Evolutionary conservation across 2,329 filamentous ascomycete species (phyloP).

Genomic region (Colletotrichum tropicale): DNA sequence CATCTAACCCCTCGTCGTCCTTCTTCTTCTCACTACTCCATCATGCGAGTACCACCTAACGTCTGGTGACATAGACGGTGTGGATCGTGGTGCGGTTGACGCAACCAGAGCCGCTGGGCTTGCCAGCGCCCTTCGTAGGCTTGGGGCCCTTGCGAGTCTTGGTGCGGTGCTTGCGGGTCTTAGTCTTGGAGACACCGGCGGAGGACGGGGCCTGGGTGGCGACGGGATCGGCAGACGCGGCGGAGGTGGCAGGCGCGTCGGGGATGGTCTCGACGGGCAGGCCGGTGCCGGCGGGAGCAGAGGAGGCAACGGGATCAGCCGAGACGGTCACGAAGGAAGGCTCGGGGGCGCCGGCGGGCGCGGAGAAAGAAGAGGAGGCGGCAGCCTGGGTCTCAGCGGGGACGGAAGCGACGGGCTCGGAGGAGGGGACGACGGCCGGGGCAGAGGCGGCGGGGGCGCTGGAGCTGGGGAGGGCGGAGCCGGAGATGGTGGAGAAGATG

Average conservation of each 20-base stretch:
- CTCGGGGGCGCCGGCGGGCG: not conserved
- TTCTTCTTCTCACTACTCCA: not conserved
- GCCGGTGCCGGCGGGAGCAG: not conserved
- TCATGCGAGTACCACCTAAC: not conserved
- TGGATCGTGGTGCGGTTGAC: not conserved
- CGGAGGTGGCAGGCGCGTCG: not conserved
- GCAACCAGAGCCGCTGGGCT: not conserved
- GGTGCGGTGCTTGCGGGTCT: not conserved
- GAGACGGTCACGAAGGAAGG: slow-evolving; percentile 4
- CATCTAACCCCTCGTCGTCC: too few species aligned
- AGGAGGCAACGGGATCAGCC: not conserved
- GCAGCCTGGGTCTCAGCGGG: not conserved
- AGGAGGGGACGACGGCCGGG: not conserved
- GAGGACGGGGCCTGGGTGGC: not conserved
- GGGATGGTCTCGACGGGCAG: not conserved
- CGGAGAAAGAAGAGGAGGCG: not conserved
- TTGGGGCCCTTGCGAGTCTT: not conserved
- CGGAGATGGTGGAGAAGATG: slow-evolving; percentile 8
- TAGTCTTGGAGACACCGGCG: slow-evolving; percentile 1
- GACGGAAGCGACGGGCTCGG: not conserved
- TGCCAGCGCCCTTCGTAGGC: not conserved
- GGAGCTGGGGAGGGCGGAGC: not conserved
- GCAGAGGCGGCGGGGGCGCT: not conserved
- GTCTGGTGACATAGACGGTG: slow-evolving; percentile 5
- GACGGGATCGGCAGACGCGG: not conserved